Evolutionary conservation across 2,329 filamentous ascomycete species (phyloP).

Genomic region (Penicillium sp.): DNA sequence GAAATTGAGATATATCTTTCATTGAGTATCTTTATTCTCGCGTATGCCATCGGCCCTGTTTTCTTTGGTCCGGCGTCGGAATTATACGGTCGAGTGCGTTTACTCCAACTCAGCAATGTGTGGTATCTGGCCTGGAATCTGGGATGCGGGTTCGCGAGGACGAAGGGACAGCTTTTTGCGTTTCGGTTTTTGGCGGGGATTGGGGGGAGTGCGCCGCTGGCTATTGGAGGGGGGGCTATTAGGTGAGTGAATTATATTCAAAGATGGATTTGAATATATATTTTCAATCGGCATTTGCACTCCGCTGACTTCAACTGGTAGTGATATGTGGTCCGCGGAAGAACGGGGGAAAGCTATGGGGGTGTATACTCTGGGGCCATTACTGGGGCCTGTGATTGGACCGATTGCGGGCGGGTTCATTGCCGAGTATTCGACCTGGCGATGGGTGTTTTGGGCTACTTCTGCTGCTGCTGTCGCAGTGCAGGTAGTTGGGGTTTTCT

Average conservation of each 20-base stretch:
- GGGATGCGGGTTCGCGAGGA: conserved; percentile 48
- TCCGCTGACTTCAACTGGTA: too few relatives aligned
- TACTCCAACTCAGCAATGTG: conserved; percentile 45
- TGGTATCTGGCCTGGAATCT: conserved; percentile 48
- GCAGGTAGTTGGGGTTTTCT: conserved; percentile 50
- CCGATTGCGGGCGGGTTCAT: conserved; percentile 57
- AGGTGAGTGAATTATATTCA: neutral
- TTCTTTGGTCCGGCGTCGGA: conserved; percentile 44
- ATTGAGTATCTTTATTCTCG: conserved; percentile 36
- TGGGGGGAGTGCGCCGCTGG: conserved; percentile 4
- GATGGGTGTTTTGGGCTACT: conserved; percentile 61
- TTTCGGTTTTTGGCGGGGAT: conserved; percentile 42
- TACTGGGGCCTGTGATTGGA: conserved; percentile 55
- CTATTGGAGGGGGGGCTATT: neutral
- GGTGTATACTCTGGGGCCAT: conserved; percentile 51
- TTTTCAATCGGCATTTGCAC: too few relatives aligned
- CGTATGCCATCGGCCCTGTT: conserved; percentile 44
- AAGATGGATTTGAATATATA: too few relatives aligned
- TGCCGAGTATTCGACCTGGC: conserved; percentile 53
- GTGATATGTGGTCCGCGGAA: conserved; percentile 33
- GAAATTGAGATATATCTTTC: conserved; percentile 36
- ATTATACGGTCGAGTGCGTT: conserved; percentile 43
- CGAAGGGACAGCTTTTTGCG: conserved; percentile 43
- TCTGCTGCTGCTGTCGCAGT: conserved; percentile 52
- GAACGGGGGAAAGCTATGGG: conserved; percentile 52